These are phyloP conservation scores for Boletus vinaceobasis DNA, from an alignment of 768 basidiomycete genomes.

Conservation along the genomic window DNA sequence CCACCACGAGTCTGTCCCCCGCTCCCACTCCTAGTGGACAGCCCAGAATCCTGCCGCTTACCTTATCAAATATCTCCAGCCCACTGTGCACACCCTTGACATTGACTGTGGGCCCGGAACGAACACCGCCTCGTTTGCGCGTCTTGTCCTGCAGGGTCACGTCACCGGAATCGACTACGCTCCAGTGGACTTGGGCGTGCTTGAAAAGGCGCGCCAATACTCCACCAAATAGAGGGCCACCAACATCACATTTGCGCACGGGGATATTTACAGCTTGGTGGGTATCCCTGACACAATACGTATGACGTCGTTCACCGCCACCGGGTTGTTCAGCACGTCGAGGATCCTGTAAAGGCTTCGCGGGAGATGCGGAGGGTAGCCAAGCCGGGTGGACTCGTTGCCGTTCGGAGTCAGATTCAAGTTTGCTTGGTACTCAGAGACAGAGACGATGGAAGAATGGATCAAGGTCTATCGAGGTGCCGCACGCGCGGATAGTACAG, in stretches of 20 bases:
- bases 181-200: slow-evolving; percentile 23
- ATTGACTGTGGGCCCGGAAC: slow-evolving; percentile 53
- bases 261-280: slow-evolving; percentile 36
- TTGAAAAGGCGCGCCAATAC: slow-evolving; percentile 33
- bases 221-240: slow-evolving; percentile 27
- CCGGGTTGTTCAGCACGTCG: slow-evolving; percentile 48
- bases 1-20: slow-evolving; percentile 33
- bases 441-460: slow-evolving; percentile 31
- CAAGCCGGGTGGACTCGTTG: slow-evolving; percentile 45
- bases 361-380: slow-evolving; percentile 48
- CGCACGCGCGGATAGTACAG: slow-evolving; percentile 34
- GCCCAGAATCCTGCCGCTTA: slow-evolving; percentile 41
- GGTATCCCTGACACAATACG: slow-evolving; percentile 32
- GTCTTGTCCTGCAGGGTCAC: slow-evolving; percentile 37
- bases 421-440: slow-evolving; percentile 36
- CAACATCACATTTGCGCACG: slow-evolving; percentile 40
- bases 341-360: slow-evolving; percentile 38
- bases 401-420: slow-evolving; percentile 42
- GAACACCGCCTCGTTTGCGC: slow-evolving; percentile 45
- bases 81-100: slow-evolving; percentile 44
- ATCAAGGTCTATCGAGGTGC: slow-evolving; percentile 6
- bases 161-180: slow-evolving; percentile 43
- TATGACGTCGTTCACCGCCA: slow-evolving; percentile 52
- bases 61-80: slow-evolving; percentile 36
- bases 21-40: slow-evolving; percentile 37